Percentiles rank a stretch among this genome's conserved stretches.
These are phyloP conservation scores for Globisporangium acanthophoron DNA, from an alignment of 352 stramenopile species.

Conservation along the genomic window DNA sequence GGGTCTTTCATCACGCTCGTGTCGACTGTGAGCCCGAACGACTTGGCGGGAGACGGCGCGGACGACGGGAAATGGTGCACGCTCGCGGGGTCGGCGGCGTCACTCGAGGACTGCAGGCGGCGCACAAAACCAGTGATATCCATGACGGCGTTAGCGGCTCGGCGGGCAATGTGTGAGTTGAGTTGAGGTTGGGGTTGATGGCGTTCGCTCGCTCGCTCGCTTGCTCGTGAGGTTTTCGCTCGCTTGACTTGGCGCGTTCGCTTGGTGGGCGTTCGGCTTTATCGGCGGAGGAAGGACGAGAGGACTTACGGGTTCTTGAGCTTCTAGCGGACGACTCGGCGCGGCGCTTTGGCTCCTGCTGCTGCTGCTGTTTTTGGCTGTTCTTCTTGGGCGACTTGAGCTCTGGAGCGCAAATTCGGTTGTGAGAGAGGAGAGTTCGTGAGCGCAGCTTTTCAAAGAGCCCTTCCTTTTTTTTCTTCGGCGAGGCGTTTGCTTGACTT, in stretches of 20 bases:
- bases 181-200: not conserved
- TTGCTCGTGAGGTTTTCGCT: slow-evolving; percentile 2
- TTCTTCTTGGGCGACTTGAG: slow-evolving; percentile 3
- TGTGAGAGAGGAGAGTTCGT: slow-evolving; percentile 14
- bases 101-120: slow-evolving; percentile 22
- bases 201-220: not conserved
- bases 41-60: slow-evolving; percentile 9
- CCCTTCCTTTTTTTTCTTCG: slow-evolving; percentile 2
- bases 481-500: no score
- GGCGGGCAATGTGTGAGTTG: not conserved
- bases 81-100: slow-evolving; percentile 8
- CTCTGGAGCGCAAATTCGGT: slow-evolving; percentile 24
- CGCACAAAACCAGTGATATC: slow-evolving; percentile 32
- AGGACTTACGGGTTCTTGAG: not conserved
- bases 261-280: slow-evolving; percentile 9
- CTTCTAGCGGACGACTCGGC: not conserved
- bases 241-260: slow-evolving; percentile 1
- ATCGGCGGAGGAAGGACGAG: not conserved
- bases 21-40: slow-evolving; percentile 38
- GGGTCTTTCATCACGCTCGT: slow-evolving; percentile 31
- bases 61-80: slow-evolving; percentile 13
- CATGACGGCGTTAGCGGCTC: slow-evolving; percentile 15
- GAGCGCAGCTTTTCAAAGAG: not conserved
- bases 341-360: not conserved
- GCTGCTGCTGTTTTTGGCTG: not conserved